These are phyloP conservation scores for Colletotrichum cuscutae DNA, from an alignment of 2,329 filamentous ascomycete species.

Conservation along the genomic window DNA sequence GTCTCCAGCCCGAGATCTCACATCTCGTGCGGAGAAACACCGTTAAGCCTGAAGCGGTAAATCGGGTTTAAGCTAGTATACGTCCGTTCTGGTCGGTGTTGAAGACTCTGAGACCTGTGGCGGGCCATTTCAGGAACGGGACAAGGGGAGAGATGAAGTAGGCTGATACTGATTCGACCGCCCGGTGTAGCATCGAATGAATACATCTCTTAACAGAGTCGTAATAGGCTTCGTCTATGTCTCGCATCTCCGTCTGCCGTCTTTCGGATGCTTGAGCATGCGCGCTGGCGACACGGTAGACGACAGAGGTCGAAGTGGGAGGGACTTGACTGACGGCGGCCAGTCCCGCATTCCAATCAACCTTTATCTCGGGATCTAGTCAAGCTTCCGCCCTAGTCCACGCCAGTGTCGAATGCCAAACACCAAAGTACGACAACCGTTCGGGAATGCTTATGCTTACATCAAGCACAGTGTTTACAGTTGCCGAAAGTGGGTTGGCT, in stretches of 20 bases:
- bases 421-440: background rate
- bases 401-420: background rate
- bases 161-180: background rate
- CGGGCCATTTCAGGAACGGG: background rate
- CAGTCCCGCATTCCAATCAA: background rate
- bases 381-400: background rate
- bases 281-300: too few species aligned
- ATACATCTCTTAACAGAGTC: too few species aligned
- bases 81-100: background rate
- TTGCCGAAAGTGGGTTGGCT: background rate
- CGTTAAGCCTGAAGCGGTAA: background rate
- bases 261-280: too few species aligned
- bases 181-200: background rate
- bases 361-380: background rate
- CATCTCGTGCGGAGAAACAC: too few species aligned
- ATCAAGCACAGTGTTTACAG: background rate
- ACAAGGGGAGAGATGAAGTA: background rate
- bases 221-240: too few species aligned
- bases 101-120: background rate
- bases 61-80: background rate
- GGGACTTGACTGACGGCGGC: background rate
- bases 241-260: too few species aligned
- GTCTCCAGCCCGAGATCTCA: background rate
- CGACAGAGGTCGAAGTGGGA: too few species aligned
- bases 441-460: background rate